Evolutionary conservation across 768 basidiomycete genomes (phyloP).

Genomic region (Heimioporus sp.): DNA sequence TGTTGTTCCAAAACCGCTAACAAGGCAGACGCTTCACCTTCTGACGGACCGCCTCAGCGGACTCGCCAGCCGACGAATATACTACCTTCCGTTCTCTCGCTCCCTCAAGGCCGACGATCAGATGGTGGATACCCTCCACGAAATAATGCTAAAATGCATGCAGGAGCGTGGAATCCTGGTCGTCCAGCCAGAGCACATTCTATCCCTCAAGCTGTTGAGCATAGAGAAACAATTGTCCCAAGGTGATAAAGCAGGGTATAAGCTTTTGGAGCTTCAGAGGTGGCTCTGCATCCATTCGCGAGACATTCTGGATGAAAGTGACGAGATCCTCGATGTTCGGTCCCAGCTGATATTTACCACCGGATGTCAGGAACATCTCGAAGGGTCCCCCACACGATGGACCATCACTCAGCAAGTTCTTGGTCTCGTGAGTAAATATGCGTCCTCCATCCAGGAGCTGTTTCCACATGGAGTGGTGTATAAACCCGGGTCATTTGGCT

Average conservation of each 20-base stretch:
- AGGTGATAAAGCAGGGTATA: constrained; percentile 15
- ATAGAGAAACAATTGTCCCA: constrained; percentile 29
- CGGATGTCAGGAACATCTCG: constrained; percentile 35
- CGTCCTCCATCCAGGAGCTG: background rate
- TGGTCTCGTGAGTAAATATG: constrained; percentile 13
- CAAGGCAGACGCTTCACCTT: constrained; percentile 43
- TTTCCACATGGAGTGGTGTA: constrained; percentile 10
- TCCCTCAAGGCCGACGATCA: constrained; percentile 16
- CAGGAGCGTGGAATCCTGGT: constrained; percentile 39
- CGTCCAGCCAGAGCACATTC: constrained; percentile 49
- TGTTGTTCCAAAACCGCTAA: constrained; percentile 43
- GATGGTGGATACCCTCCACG: constrained; percentile 19
- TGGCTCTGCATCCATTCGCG: constrained; percentile 19
- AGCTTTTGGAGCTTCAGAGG: constrained; percentile 20
- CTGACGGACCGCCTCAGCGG: constrained; percentile 40
- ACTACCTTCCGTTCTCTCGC: constrained; percentile 47
- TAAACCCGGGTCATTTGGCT: background rate
- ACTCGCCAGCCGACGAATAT: constrained; percentile 43
- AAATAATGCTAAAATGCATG: constrained; percentile 37
- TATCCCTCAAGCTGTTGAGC: constrained; percentile 45
- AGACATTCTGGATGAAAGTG: constrained; percentile 23
- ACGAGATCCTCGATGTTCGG: constrained; percentile 32
- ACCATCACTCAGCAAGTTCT: constrained; percentile 32
- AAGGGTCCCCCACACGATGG: constrained; percentile 46
- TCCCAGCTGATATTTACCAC: constrained; percentile 50